phyloP scores from a whole-genome alignment of 2,329 filamentous ascomycete species.

The Zelopaecilomyces penicillatus region DNA sequence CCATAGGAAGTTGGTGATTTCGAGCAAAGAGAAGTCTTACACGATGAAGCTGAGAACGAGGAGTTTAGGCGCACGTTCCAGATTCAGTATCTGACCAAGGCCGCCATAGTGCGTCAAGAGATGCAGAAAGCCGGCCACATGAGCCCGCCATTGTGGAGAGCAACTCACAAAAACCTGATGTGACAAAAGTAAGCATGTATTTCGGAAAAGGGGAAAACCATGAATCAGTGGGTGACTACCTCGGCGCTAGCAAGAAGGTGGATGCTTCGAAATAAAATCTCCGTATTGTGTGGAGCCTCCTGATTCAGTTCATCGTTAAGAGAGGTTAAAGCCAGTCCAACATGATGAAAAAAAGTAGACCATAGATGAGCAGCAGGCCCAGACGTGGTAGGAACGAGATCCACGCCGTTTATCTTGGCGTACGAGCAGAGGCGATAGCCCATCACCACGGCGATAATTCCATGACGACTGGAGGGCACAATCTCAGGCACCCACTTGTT shows the following conservation, averaged over 20 bases:
- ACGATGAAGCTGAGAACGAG: conserved; percentile 2
- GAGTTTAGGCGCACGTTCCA: background rate
- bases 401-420: background rate
- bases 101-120: conserved; percentile 2
- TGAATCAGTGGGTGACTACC: background rate
- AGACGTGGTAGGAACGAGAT: background rate
- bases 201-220: background rate
- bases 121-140: conserved; percentile 3
- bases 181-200: background rate
- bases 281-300: background rate
- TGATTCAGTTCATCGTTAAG: conserved; percentile 2
- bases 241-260: conserved; percentile 2
- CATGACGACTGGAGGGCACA: conserved; percentile 3
- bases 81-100: background rate
- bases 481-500: background rate
- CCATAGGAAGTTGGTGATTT: background rate
- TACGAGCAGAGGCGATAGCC: background rate
- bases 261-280: conserved; percentile 2
- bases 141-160: conserved; percentile 4
- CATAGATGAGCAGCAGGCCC: conserved; percentile 3
- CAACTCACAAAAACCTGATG: background rate
- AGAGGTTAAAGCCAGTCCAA: conserved; percentile 2
- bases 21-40: background rate
- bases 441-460: conserved; percentile 1
- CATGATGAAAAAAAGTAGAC: conserved; percentile 3